phyloP scores from a whole-genome alignment of 2,329 filamentous ascomycete species.

The Thermothelomyces thermophilus region DNA sequence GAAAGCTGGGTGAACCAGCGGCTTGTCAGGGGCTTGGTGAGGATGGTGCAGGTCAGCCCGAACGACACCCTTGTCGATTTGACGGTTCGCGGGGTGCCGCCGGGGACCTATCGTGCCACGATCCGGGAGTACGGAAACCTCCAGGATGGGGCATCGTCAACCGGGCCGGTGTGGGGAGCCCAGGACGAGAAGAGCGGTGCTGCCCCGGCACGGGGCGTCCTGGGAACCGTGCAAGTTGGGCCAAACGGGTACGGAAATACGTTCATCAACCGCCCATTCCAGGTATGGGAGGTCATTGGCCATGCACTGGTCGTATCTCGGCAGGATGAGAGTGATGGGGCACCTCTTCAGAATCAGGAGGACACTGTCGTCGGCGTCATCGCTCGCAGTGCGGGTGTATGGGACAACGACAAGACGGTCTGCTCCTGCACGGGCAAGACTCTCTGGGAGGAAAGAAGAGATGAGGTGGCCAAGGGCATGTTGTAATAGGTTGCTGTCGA shows the following conservation, averaged over 20 bases:
- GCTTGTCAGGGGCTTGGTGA: slow-evolving; percentile 75
- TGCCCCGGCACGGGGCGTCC: slow-evolving; percentile 50
- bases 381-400: slow-evolving; percentile 91
- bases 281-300: slow-evolving; percentile 95
- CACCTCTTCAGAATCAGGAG: slow-evolving; percentile 63
- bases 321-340: slow-evolving; percentile 50
- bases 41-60: slow-evolving; percentile 86
- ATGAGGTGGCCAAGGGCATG: slow-evolving; percentile 88
- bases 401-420: slow-evolving; percentile 98
- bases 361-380: slow-evolving; percentile 90
- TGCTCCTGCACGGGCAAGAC: slow-evolving; percentile 98
- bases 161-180: slow-evolving; percentile 73
- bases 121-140: slow-evolving; percentile 85
- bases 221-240: slow-evolving; percentile 72
- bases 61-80: slow-evolving; percentile 79
- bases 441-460: slow-evolving; percentile 91
- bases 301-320: slow-evolving; percentile 80
- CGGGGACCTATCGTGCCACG: slow-evolving; percentile 76
- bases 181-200: slow-evolving; percentile 28
- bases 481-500: slow-evolving; percentile 45
- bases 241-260: slow-evolving; percentile 68
- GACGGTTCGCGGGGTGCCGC: slow-evolving; percentile 72
- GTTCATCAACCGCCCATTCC: slow-evolving; percentile 74
- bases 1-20: slow-evolving; percentile 33
- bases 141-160: slow-evolving; percentile 71